Evolutionary conservation across 2,329 filamentous ascomycete species (phyloP), one percentile per base, ranked within the genome.

Genomic region (Colletotrichum gigasporum): DNA sequence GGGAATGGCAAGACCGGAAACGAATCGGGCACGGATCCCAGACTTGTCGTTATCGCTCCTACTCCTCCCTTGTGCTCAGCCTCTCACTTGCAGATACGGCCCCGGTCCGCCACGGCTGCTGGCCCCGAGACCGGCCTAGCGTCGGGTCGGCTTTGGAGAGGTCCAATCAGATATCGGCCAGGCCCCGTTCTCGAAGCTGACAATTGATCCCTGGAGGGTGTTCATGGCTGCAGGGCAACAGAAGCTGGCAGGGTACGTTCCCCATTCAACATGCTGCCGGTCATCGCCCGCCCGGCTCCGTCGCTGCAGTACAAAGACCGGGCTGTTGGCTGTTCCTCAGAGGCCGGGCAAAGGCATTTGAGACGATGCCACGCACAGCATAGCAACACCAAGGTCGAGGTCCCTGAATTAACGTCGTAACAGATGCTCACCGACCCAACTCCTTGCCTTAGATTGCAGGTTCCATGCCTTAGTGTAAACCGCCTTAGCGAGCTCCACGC

Each of bases 101-200:
- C 57, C 50, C 57, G 12, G 37, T 45, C 24, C 22, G 39, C 18
- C 26, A 56, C 20, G 42, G 52, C 58, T 42, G 34, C 16, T 56
- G 24, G 24, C 34, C 9, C 58, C 42, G 11, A 57, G 42, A 57
- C 48, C 18, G 28, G 58, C 8, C 26, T 62, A 62, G 58, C 30
- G 16, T 41, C 58, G 42, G 57, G 45, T 8, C n/a, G n/a, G n/a
- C 6, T 35, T 6, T 20, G 28, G 14, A 18, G 28, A n/a, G n/a
- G n/a, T n/a, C 30, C 45, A 50, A 50, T 50, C n/a, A 34, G 20
- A 14, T 3, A 22, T 45, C 11, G 18, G 8, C 22, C 22, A 14
- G 14, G 22, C 16, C 16, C 20, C 22, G 14, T 8, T 45, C 26
- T 9, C 22, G 42, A 45, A 45, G 18, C 18, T 22, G 22, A 45